A percentile compares a stretch with the other conserved stretches of the same genome.
phyloP scores from a whole-genome alignment of 78 protist species.

The Ministeria vibrans region DNA sequence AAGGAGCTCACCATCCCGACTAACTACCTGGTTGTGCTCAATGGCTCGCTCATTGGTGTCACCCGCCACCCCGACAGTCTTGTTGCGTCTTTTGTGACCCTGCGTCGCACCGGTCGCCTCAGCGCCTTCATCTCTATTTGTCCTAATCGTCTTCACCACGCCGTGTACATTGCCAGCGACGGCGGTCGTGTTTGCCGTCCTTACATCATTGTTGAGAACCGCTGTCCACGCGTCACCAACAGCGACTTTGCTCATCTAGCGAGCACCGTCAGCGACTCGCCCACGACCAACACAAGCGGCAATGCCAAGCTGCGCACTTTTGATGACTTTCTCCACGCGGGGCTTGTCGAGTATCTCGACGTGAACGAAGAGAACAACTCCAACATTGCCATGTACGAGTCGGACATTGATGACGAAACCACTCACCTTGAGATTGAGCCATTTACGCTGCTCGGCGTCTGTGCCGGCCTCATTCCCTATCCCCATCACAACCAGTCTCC shows the following conservation, averaged over 20 bases:
- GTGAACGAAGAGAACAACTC: conserved; percentile 92
- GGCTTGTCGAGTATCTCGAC: conserved; percentile 86
- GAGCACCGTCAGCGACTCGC: no score
- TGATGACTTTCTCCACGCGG: conserved; percentile 56
- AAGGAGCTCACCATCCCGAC: conserved; percentile 43
- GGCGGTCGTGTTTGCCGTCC: conserved; percentile 98
- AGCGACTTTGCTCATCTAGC: conserved; percentile 66
- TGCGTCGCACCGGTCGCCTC: conserved; percentile 78
- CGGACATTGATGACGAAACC: conserved; percentile 31
- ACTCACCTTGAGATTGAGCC: conserved; percentile 99
- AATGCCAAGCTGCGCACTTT: conserved; percentile 31
- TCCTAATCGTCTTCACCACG: conserved; percentile 41
- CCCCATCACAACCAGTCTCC: conserved; percentile 99
- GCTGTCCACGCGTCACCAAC: conserved; percentile 51
- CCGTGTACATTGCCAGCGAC: conserved; percentile 89
- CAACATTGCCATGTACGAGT: conserved; percentile 67
- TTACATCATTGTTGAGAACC: conserved; percentile 87
- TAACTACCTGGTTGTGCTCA: conserved; percentile 70
- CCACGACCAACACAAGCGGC: no score
- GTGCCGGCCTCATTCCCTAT: conserved; percentile 91
- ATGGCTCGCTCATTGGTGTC: conserved; percentile 91
- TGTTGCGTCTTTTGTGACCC: conserved; percentile 36
- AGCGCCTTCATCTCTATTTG: conserved; percentile 79
- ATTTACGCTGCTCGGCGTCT: conserved; percentile 91
- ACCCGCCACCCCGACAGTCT: conserved; percentile 31